A percentile compares a stretch with the other conserved stretches of the same genome.
phyloP scores from a whole-genome alignment of 2,329 filamentous ascomycete species.

The Aspergillus sp. region DNA sequence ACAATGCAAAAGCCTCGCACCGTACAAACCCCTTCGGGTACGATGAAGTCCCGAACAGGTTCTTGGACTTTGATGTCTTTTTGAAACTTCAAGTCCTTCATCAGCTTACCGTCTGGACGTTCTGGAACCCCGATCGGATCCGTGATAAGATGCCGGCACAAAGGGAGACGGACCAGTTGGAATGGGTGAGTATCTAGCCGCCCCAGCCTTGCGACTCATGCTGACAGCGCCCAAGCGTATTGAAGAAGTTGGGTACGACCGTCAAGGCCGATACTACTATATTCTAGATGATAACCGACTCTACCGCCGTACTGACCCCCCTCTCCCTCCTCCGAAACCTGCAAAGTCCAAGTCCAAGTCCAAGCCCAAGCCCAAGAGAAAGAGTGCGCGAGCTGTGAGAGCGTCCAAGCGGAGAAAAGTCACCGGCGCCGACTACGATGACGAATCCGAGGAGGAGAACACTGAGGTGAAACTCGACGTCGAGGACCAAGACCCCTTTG shows the following conservation, averaged over 20 bases:
- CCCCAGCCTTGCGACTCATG: neutral
- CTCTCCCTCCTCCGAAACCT: conserved; percentile 56
- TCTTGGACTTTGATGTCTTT: conserved; percentile 78
- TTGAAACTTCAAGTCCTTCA: conserved; percentile 79
- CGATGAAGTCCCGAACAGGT: conserved; percentile 70
- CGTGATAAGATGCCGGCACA: conserved; percentile 82
- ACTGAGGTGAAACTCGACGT: conserved; percentile 35
- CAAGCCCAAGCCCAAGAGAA: conserved; percentile 63
- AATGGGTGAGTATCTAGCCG: conserved; percentile 67
- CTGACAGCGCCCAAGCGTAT: conserved; percentile 38
- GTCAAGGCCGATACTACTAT: conserved; percentile 81
- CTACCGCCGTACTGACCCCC: conserved; percentile 81
- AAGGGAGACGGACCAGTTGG: conserved; percentile 75
- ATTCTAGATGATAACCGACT: conserved; percentile 92
- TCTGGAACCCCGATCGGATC: conserved; percentile 83
- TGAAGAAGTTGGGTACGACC: conserved; percentile 71
- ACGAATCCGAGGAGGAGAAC: conserved; percentile 45
- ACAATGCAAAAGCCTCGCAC: conserved; percentile 71
- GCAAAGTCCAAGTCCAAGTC: conserved; percentile 63
- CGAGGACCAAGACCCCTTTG: conserved; percentile 69
- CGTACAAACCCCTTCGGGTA: conserved; percentile 80
- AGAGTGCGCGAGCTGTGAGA: conserved; percentile 63
- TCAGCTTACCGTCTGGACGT: conserved; percentile 84
- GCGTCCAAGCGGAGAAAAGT: conserved; percentile 70
- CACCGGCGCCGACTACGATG: conserved; percentile 37